Evolutionary conservation across 2,329 filamentous ascomycete genomes (phyloP), one percentile per base, ranked within the genome.

Genomic region (Aureobasidium namibiae): DNA sequence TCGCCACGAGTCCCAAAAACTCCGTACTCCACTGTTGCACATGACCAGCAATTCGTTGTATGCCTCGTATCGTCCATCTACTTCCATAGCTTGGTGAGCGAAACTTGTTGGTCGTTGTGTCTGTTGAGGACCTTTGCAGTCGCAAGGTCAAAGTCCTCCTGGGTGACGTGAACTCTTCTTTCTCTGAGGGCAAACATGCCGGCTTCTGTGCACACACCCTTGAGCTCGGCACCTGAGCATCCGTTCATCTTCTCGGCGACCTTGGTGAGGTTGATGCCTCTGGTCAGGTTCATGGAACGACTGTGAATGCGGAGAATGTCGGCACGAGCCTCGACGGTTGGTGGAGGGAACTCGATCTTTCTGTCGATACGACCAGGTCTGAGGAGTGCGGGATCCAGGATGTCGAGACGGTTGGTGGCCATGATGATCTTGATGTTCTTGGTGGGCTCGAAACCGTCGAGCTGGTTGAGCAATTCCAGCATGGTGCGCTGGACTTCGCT

Each of bases 401-500:
- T 97, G 69, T 99, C 94, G 64, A 99, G 83, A 72, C 94, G 89
- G 76, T 99, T 99, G 50, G 94, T 99, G 58, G 94, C 94, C 92
- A 99, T 99, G 78, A 99, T 95, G 74, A 99, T 90, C 77, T 99
- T 99, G 85, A 99, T 99, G 77, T 97, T 97, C 81, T 99, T 99
- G 48, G 92, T 97, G 6, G 94, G 94, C 76, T 97, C 94, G 75
- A 99, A 99, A 53, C 94, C 94, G 72, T 99, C 94, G 62, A 99
- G 84, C 80, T 99, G 94, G 78, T 99, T 99, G 65, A 99, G 85
- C 62, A 99, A 81, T 75, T 99, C 94, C 76, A 99, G 78, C 94
- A 99, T 99, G 49, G 94, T 99, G 69, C 94, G 87, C 78, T 99
- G 94, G 56, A 99, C 94, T 76, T 99, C 94, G 1, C 92, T 96